These are phyloP conservation scores for Dictyostelium purpureum DNA, from an alignment of 78 protist species.

Conservation along the genomic window DNA sequence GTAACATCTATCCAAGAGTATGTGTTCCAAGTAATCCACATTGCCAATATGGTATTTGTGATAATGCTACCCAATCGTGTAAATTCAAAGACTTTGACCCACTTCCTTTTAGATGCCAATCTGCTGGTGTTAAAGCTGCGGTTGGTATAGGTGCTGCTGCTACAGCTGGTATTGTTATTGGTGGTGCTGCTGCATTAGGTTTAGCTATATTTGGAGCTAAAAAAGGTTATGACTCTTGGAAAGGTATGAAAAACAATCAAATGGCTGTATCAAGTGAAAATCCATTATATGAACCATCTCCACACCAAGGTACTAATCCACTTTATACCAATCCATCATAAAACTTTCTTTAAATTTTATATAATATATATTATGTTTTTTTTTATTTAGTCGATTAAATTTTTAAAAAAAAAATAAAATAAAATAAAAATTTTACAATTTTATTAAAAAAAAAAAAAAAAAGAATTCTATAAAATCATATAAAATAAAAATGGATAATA, in stretches of 20 bases:
- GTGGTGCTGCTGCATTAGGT: slow-evolving; percentile 52
- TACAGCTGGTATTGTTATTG: slow-evolving; percentile 24
- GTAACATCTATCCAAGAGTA: neutral
- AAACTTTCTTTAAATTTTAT: no score
- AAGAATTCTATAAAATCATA: no score
- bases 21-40: slow-evolving; percentile 37
- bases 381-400: no score
- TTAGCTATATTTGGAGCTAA: slow-evolving; percentile 51
- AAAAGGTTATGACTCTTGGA: slow-evolving; percentile 63
- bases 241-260: neutral
- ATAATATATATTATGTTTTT: no score
- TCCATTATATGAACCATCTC: slow-evolving; percentile 52
- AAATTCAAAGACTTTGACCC: slow-evolving; percentile 19
- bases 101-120: slow-evolving; percentile 55
- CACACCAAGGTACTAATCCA: slow-evolving; percentile 68
- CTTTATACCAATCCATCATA: neutral
- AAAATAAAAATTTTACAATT: no score
- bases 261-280: slow-evolving; percentile 47
- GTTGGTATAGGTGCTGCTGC: slow-evolving; percentile 52
- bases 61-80: slow-evolving; percentile 14
- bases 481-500: no score
- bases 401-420: no score
- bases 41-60: slow-evolving; percentile 72
- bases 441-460: no score
- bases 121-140: slow-evolving; percentile 41